Conservation (phyloP, 208 protist genomes). For the Porcisia deanei region DNA sequence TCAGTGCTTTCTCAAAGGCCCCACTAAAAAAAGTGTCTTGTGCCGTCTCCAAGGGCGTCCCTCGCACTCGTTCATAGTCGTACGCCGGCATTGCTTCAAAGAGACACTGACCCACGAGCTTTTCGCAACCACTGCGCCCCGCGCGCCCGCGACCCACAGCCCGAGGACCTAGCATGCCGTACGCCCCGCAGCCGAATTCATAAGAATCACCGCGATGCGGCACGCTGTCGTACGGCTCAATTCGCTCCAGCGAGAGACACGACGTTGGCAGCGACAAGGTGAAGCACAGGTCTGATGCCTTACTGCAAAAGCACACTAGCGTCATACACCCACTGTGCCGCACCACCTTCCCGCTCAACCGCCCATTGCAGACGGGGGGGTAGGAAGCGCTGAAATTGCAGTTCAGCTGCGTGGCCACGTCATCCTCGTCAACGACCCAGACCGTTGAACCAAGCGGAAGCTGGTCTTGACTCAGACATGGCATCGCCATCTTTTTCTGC, state of each 20-base stretch:
- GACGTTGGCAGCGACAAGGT: conserved; percentile 59
- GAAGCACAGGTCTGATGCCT: conserved; percentile 36
- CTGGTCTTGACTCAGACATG: conserved; percentile 38
- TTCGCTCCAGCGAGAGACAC: conserved; percentile 56
- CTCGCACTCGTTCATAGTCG: conserved; percentile 26
- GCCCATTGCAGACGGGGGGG: conserved; percentile 72
- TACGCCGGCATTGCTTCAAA: conserved; percentile 33
- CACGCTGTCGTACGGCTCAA: conserved; percentile 60
- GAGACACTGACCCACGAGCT: conserved; percentile 19
- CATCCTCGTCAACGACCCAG: conserved; percentile 84
- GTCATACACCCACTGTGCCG: conserved; percentile 67
- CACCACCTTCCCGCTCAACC: conserved; percentile 48
- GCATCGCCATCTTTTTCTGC: conserved; percentile 48
- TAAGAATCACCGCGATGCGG: conserved; percentile 25
- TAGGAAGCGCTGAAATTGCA: conserved; percentile 63
- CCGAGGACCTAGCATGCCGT: conserved; percentile 50
- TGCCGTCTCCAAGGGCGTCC: conserved; percentile 21
- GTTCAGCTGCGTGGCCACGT: conserved; percentile 69
- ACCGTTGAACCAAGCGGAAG: conserved; percentile 52
- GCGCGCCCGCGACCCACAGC: conserved; percentile 16
- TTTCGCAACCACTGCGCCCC: not conserved
- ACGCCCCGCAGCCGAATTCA: conserved; percentile 35
- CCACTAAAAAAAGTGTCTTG: conserved; percentile 24
- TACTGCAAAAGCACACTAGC: conserved; percentile 55
- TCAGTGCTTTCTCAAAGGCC: conserved; percentile 29